These are phyloP conservation scores for Pythium phragmitis DNA, from an alignment of 352 stramenopile species.

Conservation along the genomic window DNA sequence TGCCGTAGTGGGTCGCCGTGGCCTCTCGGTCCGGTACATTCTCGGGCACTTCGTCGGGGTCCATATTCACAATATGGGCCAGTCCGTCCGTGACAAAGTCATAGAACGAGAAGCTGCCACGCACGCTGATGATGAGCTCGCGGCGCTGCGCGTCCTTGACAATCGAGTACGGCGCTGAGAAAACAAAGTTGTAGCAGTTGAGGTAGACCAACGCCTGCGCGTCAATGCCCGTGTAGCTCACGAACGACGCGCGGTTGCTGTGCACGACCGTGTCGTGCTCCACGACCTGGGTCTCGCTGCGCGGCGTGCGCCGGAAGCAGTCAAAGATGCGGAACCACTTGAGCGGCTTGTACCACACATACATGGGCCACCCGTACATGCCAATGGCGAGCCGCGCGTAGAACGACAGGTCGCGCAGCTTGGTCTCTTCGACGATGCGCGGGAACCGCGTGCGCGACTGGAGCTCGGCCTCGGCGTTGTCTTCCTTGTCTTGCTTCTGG, in stretches of 20 bases:
- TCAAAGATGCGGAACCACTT: conserved; percentile 67
- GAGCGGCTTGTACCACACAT: conserved; percentile 72
- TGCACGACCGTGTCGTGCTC: conserved; percentile 63
- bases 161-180: conserved; percentile 73
- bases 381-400: conserved; percentile 69
- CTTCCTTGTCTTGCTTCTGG: conserved; percentile 50
- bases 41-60: conserved; percentile 46
- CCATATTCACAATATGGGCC: conserved; percentile 64
- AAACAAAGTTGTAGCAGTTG: conserved; percentile 79
- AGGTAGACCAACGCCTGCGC: conserved; percentile 68
- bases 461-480: conserved; percentile 27
- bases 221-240: conserved; percentile 68
- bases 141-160: conserved; percentile 59
- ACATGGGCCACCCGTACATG: conserved; percentile 82
- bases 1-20: conserved; percentile 68
- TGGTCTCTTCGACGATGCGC: conserved; percentile 37
- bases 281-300: conserved; percentile 43
- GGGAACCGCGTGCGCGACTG: conserved; percentile 36
- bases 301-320: conserved; percentile 33
- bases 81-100: conserved; percentile 77
- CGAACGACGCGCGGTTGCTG: conserved; percentile 64
- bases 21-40: conserved; percentile 47
- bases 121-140: conserved; percentile 75
- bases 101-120: conserved; percentile 77
- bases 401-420: conserved; percentile 53